phyloP scores from a whole-genome alignment of 176 grass and related monocot species.

The Aegilops umbellulata region DNA sequence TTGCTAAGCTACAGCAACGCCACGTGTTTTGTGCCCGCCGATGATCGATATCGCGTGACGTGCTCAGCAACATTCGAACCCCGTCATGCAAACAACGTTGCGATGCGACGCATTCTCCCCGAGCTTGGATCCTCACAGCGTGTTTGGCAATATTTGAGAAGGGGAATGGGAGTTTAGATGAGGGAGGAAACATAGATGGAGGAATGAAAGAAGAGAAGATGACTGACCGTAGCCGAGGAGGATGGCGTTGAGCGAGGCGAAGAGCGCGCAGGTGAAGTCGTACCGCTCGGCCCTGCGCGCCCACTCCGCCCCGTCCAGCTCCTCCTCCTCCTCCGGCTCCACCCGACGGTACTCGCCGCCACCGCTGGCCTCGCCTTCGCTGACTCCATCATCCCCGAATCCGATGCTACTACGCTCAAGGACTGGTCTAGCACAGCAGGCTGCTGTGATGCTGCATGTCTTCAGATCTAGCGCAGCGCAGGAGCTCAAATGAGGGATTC shows the following conservation, averaged over 20 bases:
- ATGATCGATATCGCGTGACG: background rate
- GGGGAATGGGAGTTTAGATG: no score
- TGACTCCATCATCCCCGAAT: slow-evolving; percentile 11
- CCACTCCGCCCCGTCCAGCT: slow-evolving; percentile 47
- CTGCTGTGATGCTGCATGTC: background rate
- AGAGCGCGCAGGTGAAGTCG: slow-evolving; percentile 68
- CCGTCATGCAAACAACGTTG: background rate
- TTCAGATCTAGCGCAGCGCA: slow-evolving; percentile 26
- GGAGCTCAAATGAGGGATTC: background rate
- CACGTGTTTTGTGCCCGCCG: background rate
- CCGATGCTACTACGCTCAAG: background rate
- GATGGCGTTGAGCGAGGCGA: slow-evolving; percentile 77
- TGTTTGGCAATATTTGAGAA: no score
- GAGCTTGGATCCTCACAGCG: no score
- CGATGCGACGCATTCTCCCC: background rate
- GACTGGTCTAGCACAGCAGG: no score
- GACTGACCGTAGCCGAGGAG: slow-evolving; percentile 82
- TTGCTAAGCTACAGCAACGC: background rate
- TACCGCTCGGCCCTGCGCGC: slow-evolving; percentile 42
- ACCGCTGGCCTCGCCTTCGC: slow-evolving; percentile 20
- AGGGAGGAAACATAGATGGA: no score
- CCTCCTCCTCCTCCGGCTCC: slow-evolving; percentile 29
- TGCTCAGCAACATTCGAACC: background rate
- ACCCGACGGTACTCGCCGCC: slow-evolving; percentile 40
- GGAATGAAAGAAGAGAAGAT: background rate